Evolutionary conservation across 2,329 filamentous ascomycete species (phyloP).

Genomic region (Aspergillus fructus): DNA sequence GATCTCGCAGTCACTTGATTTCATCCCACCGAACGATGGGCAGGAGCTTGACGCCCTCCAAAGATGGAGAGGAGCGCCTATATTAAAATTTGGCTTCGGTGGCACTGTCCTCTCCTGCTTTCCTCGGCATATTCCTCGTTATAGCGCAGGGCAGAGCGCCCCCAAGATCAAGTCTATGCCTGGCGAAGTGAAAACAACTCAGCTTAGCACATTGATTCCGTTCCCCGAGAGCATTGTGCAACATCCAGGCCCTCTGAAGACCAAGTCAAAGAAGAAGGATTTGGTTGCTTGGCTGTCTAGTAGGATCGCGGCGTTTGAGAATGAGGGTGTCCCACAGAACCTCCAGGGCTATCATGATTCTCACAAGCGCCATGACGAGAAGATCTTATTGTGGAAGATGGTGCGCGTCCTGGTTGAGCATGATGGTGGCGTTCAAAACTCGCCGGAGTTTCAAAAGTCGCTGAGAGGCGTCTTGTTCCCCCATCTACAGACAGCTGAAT

Average conservation of each 20-base stretch:
- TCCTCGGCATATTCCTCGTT: slow-evolving; percentile 83
- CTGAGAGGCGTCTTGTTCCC: slow-evolving; percentile 74
- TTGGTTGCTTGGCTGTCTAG: slow-evolving; percentile 74
- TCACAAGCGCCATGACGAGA: slow-evolving; percentile 72
- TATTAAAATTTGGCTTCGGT: slow-evolving; percentile 85
- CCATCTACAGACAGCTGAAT: slow-evolving; percentile 39
- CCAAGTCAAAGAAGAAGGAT: slow-evolving; percentile 96
- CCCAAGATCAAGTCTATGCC: slow-evolving; percentile 80
- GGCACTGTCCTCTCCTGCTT: slow-evolving; percentile 81
- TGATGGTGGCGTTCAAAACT: slow-evolving; percentile 79
- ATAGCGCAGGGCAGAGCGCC: slow-evolving; percentile 68
- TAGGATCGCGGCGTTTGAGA: slow-evolving; percentile 74
- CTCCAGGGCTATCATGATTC: slow-evolving; percentile 51
- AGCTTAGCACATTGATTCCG: slow-evolving; percentile 70
- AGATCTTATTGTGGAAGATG: slow-evolving; percentile 83
- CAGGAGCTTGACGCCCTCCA: slow-evolving; percentile 71
- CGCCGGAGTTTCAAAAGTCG: slow-evolving; percentile 67
- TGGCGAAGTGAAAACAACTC: slow-evolving; percentile 77
- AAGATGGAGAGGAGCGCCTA: slow-evolving; percentile 85
- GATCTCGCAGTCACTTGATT: slow-evolving; percentile 53
- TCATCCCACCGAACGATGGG: slow-evolving; percentile 57
- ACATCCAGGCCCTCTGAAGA: slow-evolving; percentile 86
- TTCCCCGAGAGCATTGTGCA: slow-evolving; percentile 70
- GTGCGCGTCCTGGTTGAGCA: slow-evolving; percentile 78
- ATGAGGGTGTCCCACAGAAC: slow-evolving; percentile 44